Conservation (phyloP, 2,329 filamentous ascomycete genomes). For the Neurospora sp. region DNA sequence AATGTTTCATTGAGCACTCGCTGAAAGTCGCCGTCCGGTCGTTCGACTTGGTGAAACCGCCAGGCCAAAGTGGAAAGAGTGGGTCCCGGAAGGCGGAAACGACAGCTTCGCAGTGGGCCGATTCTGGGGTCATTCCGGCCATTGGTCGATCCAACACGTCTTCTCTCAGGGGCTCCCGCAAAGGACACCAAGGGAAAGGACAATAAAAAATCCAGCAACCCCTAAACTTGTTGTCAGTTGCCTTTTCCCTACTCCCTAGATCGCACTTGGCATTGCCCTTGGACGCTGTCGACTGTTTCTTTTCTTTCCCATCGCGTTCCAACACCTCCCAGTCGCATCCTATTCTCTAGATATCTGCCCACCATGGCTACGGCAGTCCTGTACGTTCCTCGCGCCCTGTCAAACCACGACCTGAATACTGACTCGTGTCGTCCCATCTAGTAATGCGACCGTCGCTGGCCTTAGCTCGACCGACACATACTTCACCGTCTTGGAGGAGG, state of each 20-base stretch:
- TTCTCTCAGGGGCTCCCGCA: conserved; percentile 3
- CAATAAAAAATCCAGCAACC: conserved; percentile 17
- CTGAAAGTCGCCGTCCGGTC: not conserved
- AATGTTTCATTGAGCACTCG: not conserved
- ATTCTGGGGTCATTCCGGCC: conserved; percentile 2
- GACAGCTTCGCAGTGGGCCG: not conserved
- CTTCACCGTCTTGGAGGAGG: conserved; percentile 50
- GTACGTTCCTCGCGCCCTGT: conserved; percentile 5
- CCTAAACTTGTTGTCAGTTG: conserved; percentile 7
- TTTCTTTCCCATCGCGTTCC: conserved; percentile 1
- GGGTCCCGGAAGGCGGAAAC: not conserved
- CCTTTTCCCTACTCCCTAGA: conserved; percentile 8
- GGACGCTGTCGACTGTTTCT: conserved; percentile 3
- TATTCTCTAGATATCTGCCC: conserved; percentile 5
- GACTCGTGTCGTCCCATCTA: conserved; percentile 6
- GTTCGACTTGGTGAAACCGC: not conserved
- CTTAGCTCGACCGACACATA: conserved; percentile 41
- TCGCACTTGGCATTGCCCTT: conserved; percentile 8
- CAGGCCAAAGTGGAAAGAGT: not conserved
- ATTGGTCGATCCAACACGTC: conserved; percentile 3
- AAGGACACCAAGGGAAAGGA: not conserved
- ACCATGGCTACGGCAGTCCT: conserved; percentile 24
- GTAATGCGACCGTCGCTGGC: conserved; percentile 37
- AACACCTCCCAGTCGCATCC: not conserved
- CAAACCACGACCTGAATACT: not conserved